Evolutionary conservation across 1,139 yeast genomes (phyloP), one percentile per base, ranked within the genome.

Genomic region (Arxiozyma heterogenica): DNA sequence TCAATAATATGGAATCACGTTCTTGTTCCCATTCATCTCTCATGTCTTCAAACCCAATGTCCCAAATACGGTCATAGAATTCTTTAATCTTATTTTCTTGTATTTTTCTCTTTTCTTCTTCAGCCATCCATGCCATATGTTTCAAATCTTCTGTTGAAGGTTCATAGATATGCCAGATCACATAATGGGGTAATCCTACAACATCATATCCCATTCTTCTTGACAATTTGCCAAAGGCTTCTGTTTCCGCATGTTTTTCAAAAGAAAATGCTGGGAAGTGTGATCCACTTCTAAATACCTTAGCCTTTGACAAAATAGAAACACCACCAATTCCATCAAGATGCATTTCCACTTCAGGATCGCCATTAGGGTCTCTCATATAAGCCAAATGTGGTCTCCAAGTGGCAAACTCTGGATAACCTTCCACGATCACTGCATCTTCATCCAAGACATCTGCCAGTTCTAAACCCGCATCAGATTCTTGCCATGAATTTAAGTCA

Each of bases 41-140:
- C 52, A 86, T 87, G 65, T 85, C 88, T 62, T 82, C 84, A 66
- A 86, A 88, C 1, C 91, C 95, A 58, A 80, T 77, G 58, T 76
- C 80, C 88, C 93, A 88, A 34, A 83, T 82, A 64, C 82, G 82
- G 61, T 85, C 84, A 69, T 86, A 86, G 54, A 84, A 81, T 66
- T 82, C 83, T 64, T 79, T 79, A 57, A 83, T 75, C 66, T 81
- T 79, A 51, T 80, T 81, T 63, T 58, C 61, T 46, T 58, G 61
- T 1, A 57, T 38, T 53, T 80, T 82, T 59, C 94, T 80, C 55
- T 82, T 82, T 69, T 89, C 96, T 70, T 89, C 96, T 64, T 86
- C 81, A 0, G 95, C 96, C 95, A 89, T 86, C 95, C 95, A 88
- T 68, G 86, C 95, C 96, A 89, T 89, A 67, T 89, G 95, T 71